Conservation (phyloP, 768 basidiomycete species). For the Termitomyces eurrhizus region DNA sequence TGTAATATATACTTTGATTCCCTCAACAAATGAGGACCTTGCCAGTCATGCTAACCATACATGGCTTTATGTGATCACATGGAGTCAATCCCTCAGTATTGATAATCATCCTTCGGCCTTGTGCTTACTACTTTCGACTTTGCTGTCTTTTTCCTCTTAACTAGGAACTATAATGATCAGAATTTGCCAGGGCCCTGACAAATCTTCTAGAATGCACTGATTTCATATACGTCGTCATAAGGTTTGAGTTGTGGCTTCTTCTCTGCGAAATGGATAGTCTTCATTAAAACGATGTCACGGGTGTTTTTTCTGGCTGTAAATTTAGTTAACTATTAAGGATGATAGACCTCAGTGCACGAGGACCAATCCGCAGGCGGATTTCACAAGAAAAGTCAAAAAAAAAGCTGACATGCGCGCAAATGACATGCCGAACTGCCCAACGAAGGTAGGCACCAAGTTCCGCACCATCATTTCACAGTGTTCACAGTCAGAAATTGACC, state of each 20-base stretch:
- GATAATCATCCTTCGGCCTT: too few species aligned
- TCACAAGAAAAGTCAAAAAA: background rate
- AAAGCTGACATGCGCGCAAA: background rate
- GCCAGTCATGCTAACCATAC: background rate
- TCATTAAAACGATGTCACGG: too few species aligned
- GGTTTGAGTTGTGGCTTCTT: background rate
- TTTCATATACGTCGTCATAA: background rate
- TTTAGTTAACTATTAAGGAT: background rate
- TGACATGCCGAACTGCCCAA: background rate
- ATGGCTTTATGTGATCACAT: background rate
- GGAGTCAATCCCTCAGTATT: too few species aligned
- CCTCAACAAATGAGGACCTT: background rate
- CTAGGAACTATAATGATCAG: background rate
- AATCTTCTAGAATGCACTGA: background rate
- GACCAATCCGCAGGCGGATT: background rate
- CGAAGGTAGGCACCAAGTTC: too few species aligned
- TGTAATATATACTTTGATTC: too few species aligned
- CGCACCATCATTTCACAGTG: background rate
- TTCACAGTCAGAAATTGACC: too few species aligned
- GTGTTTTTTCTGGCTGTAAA: background rate
- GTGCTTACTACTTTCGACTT: too few species aligned
- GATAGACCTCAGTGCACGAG: background rate
- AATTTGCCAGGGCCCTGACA: background rate
- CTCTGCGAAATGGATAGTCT: background rate
- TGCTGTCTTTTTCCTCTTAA: background rate